Base-by-base conservation (phyloP, 495 filamentous ascomycete species). In the Aspergillus hancockii region DNA sequence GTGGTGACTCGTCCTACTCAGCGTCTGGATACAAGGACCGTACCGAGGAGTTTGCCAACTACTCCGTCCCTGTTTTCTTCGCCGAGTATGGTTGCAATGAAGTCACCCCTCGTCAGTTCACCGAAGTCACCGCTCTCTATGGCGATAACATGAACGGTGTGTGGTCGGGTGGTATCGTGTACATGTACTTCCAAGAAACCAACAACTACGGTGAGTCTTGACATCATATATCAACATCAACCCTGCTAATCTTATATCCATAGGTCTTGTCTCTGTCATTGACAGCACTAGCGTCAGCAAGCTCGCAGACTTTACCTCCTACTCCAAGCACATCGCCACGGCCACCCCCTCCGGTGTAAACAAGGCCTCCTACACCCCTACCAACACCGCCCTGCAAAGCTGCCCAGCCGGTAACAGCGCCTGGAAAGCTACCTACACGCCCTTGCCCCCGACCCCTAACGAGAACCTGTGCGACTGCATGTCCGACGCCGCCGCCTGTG, bases 41-140 rank as follows among this genome's bases (percentile, higher is more conserved):
- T 65, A 92, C 91, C 38, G 74, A 87, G 40, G 91, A 95, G 75
- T 98, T 96, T 76, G 70, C 76, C 49, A 88, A 88, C 70, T 98
- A 93, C 79, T 89, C 89, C 8, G 89, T 96, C 7, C 94, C 94
- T 45, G 87, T 90, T 60, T 98, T 98, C 85, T 97, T 98, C 72
- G 92, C 94, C 55, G 94, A 98, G 74, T 98, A 98, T 72, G 94
- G 94, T 36, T 98, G 94, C 83, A 98, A 97, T 77, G 75, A 80
- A 10, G 85, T 86, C 22, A 75, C 78, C 18, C 89, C 88, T 19
- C 90, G 94, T 69, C 74, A 79, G 45, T 98, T 94, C 78, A 86
- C 90, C 55, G 94, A 98, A 65, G 92, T 96, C n/a, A 74, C 73
- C 14, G 86, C 91, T 43, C 80, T 98, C 5, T 98, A 89, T 72